Evolutionary conservation across 2,329 filamentous ascomycete genomes (phyloP), one percentile per base, ranked within the genome.

Genomic region (Pyricularia sp.): DNA sequence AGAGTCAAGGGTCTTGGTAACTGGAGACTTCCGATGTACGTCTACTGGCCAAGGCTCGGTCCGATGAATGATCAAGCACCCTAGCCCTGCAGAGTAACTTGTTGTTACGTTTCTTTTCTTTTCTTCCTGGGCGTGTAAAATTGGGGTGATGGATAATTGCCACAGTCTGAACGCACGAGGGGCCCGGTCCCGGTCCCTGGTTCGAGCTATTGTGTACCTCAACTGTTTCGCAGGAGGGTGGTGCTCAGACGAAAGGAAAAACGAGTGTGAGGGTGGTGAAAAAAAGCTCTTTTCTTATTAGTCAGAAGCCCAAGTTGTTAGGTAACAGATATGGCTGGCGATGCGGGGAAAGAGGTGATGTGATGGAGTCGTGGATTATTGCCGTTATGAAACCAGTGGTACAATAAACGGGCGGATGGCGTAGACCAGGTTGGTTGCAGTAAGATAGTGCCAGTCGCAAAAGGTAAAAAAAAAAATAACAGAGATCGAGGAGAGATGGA

Each of bases 281-380:
- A 19, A 53, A 44, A 62, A 26, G 64, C 30, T 69, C 68, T 53
- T 68, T 79, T 79, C 77, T 73, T 78, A 76, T 80, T 80, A 80
- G 78, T 80, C 78, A 80, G 77, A 69, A 67, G 67, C 69, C 67
- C 70, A 69, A 69, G 66, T 68, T 76, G 72, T 80, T 80, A 80
- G 77, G 78, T 80, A 80, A 81, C 71, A 75, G 69, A 69, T 68
- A 67, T 67, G 65, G 55, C 62, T 66, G 62, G 60, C 64, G 72
- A 75, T 77, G 76, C 76, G 76, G 77, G 77, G 77, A 76, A 78
- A 70, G 28, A 44, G 53, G 55, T 64, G 63, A 64, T 31, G 49
- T 26, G 63, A 60, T 60, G 53, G 63, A 60, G 53, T 13, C 53
- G 53, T 22, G 63, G 28, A 22, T 24, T 64, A 57, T 28, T 59